These are phyloP conservation scores for Pythium sp. DNA, from an alignment of 352 stramenopile species.

Conservation along the genomic window DNA sequence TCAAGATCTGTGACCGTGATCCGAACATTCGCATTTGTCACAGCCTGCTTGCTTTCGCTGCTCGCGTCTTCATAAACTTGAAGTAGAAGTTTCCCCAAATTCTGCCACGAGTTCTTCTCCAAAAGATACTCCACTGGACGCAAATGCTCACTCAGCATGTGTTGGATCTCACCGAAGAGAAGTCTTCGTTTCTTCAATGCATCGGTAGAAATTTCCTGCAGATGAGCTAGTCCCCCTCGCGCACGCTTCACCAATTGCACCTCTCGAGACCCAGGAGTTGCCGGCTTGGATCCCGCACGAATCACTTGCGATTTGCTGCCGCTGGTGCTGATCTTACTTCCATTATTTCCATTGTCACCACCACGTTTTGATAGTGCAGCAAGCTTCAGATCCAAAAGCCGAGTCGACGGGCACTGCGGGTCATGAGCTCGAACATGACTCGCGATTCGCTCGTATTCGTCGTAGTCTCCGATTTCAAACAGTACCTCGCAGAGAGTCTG, in stretches of 20 bases:
- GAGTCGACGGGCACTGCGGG: conserved; percentile 35
- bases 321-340: background rate
- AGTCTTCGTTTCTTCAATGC: conserved; percentile 32
- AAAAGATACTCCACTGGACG: conserved; percentile 37
- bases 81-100: conserved; percentile 54
- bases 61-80: conserved; percentile 61
- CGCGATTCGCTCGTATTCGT: conserved; percentile 45
- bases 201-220: conserved; percentile 6
- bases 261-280: background rate
- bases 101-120: conserved; percentile 43
- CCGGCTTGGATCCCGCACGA: background rate
- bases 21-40: conserved; percentile 21
- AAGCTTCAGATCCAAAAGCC: conserved; percentile 25
- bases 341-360: background rate
- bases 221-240: conserved; percentile 8
- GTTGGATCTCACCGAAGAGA: conserved; percentile 21
- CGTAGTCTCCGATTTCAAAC: conserved; percentile 43
- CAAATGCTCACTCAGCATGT: conserved; percentile 18
- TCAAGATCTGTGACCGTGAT: conserved; percentile 23
- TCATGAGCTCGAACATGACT: conserved; percentile 44
- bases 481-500: conserved; percentile 60
- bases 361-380: background rate
- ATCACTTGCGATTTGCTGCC: background rate
- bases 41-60: conserved; percentile 23
- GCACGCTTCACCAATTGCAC: conserved; percentile 18